Conservation (phyloP, 2,329 filamentous ascomycete genomes). For the Shiraia bambusicola region DNA sequence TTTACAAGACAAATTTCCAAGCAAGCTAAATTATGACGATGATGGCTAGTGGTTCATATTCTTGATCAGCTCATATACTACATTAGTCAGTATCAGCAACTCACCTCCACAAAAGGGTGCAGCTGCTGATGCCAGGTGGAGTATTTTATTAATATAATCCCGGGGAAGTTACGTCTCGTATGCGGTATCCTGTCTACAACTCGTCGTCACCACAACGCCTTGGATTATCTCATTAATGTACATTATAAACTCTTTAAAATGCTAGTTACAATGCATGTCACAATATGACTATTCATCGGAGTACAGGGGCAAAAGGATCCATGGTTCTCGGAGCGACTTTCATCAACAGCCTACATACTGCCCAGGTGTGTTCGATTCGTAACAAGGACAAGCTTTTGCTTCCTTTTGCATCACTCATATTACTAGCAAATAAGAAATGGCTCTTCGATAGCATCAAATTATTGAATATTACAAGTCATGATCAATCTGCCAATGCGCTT, state of each 20-base stretch:
- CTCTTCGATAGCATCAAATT: no score
- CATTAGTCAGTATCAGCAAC: slow-evolving; percentile 9
- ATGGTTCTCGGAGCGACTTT: slow-evolving; percentile 8
- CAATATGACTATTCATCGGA: not conserved
- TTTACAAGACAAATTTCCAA: no score
- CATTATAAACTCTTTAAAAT: slow-evolving; percentile 4
- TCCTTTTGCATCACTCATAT: no score
- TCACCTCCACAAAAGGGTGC: slow-evolving; percentile 6
- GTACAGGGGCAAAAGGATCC: slow-evolving; percentile 4
- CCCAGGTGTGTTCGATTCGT: slow-evolving; percentile 10
- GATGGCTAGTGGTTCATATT: no score
- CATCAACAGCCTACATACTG: slow-evolving; percentile 7
- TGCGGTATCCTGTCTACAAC: slow-evolving; percentile 7
- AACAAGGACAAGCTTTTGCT: no score
- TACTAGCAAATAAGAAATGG: no score
- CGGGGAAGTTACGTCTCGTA: not conserved
- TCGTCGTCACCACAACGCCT: slow-evolving; percentile 8
- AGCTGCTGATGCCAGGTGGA: slow-evolving; percentile 11
- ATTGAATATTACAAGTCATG: no score
- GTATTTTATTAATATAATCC: slow-evolving; percentile 8
- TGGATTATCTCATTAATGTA: slow-evolving; percentile 9
- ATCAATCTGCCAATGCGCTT: no score
- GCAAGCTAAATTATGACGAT: no score
- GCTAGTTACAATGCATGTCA: slow-evolving; percentile 9
- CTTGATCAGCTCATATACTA: slow-evolving; percentile 4